These are phyloP conservation scores for Metschnikowia baotianmanensis DNA, from an alignment of 805 yeast species.

Conservation along the genomic window DNA sequence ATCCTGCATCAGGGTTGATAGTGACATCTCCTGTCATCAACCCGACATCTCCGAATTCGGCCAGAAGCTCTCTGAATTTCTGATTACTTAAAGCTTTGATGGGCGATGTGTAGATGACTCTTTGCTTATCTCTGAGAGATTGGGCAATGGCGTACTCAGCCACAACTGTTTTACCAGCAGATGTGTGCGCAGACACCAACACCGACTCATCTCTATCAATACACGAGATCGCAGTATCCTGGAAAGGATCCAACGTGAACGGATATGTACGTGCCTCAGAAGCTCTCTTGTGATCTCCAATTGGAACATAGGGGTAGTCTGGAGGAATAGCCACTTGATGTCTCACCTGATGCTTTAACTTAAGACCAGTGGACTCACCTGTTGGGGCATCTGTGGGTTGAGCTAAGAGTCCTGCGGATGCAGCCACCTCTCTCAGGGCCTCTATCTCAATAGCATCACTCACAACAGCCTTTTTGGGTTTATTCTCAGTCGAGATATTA, in stretches of 20 bases:
- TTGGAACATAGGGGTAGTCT: constrained; percentile 81
- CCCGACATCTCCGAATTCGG: constrained; percentile 96
- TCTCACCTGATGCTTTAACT: constrained; percentile 88
- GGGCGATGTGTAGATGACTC: constrained; percentile 94
- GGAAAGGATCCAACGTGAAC: constrained; percentile 93
- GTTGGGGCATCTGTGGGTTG: constrained; percentile 27
- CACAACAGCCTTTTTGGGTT: constrained; percentile 64
- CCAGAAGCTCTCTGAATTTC: constrained; percentile 85
- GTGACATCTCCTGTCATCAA: constrained; percentile 99
- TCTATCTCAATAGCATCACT: constrained; percentile 87
- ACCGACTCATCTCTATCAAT: constrained; percentile 94
- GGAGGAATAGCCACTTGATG: constrained; percentile 98
- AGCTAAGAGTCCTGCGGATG: constrained; percentile 66
- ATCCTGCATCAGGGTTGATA: constrained; percentile 96
- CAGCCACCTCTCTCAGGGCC: constrained; percentile 85
- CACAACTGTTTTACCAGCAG: constrained; percentile 96
- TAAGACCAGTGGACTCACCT: constrained; percentile 36
- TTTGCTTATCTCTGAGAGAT: constrained; percentile 83
- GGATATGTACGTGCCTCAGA: constrained; percentile 89
- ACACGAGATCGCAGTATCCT: constrained; percentile 93
- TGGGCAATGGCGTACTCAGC: constrained; percentile 98
- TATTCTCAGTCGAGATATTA: constrained; percentile 12
- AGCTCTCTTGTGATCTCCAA: constrained; percentile 76
- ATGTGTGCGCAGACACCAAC: constrained; percentile 94
- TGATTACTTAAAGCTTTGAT: constrained; percentile 94